A percentile compares a stretch with the other conserved stretches of the same genome.
phyloP scores from a whole-genome alignment of 805 yeast genomes.

The Saturnispora zaruensis region DNA sequence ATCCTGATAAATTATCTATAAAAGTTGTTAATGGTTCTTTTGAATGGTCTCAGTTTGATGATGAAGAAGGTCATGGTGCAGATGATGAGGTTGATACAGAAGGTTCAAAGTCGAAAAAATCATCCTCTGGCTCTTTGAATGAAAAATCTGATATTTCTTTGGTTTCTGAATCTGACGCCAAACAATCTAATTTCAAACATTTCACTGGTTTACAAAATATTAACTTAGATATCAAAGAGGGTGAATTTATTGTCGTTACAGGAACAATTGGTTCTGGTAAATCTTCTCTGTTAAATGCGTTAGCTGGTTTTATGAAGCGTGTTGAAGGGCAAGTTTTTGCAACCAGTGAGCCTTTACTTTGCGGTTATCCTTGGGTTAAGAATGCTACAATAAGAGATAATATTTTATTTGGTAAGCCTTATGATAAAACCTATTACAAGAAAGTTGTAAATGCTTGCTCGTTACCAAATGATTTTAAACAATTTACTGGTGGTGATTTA shows the following conservation, averaged over 20 bases:
- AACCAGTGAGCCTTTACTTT: conserved; percentile 43
- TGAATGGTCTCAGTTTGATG: conserved; percentile 51
- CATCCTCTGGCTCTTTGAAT: neutral
- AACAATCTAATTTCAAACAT: neutral
- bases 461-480: conserved; percentile 51
- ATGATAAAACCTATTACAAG: conserved; percentile 42
- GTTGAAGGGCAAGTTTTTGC: conserved; percentile 42
- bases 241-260: conserved; percentile 68
- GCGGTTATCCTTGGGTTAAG: conserved; percentile 77
- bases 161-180: neutral
- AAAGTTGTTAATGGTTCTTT: conserved; percentile 48
- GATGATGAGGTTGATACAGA: conserved; percentile 9
- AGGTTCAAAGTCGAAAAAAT: neutral
- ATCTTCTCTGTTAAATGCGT: conserved; percentile 59
- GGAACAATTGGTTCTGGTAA: conserved; percentile 68
- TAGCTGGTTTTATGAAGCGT: conserved; percentile 63
- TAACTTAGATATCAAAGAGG: conserved; percentile 44
- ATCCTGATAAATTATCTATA: conserved; percentile 33
- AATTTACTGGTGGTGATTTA: conserved; percentile 63
- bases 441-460: conserved; percentile 59
- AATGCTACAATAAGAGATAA: conserved; percentile 72
- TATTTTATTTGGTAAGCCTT: conserved; percentile 57
- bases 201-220: conserved; percentile 45
- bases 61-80: conserved; percentile 21
- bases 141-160: neutral